Evolutionary conservation across 1,284 basidiomycete species (phyloP), one percentile per base, ranked within the genome.

Genomic region (Taiwanofungus camphoratus): DNA sequence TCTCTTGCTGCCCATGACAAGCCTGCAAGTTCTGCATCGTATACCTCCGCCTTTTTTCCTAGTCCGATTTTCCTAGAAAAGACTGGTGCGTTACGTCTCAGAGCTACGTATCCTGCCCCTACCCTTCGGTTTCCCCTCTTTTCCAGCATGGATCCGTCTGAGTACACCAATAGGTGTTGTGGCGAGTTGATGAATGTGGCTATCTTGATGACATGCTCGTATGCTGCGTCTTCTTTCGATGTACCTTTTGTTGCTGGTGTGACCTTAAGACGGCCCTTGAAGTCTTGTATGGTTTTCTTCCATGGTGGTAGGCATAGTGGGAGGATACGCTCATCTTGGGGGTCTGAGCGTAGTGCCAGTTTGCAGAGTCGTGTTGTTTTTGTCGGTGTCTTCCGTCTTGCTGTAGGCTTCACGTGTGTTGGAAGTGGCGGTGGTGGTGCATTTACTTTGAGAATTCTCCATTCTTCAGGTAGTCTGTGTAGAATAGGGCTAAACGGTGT

Each of bases 271-370:
- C 39, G 3, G 16, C 39, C 26, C 5, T 33, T 5, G 30, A 41
- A 41, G 12, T 26, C 24, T 5, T 6, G 20, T 5, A 15, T 1
- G 11, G 30, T 41, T 7, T 22, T 7, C 18, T 33, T 6, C 39
- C 39, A 41, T 41, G 39, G 39, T 9, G 39, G 39, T 27, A 41
- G 27, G 23, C 23, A 26, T 7, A 41, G 39, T n/a, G 39, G 39
- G 13, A 18, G 11, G 9, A 41, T 26, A 13, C 30, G 19, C 24
- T 41, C 39, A 23, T 41, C 18, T 16, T 5, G 29, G 7, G 26
- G 38, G 26, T 41, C 29, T 22, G 39, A 21, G 12, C 15, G 30
- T 4, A 18, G 15, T 27, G 39, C 39, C 5, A 41, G 39, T 4
- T 19, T 3, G 29, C 16, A 16, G 30, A 41, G 39, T 18, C 23